A percentile compares a stretch with the other conserved stretches of the same genome.
These are phyloP conservation scores for Letharia lupina DNA, from an alignment of 495 filamentous ascomycete species.

Conservation along the genomic window DNA sequence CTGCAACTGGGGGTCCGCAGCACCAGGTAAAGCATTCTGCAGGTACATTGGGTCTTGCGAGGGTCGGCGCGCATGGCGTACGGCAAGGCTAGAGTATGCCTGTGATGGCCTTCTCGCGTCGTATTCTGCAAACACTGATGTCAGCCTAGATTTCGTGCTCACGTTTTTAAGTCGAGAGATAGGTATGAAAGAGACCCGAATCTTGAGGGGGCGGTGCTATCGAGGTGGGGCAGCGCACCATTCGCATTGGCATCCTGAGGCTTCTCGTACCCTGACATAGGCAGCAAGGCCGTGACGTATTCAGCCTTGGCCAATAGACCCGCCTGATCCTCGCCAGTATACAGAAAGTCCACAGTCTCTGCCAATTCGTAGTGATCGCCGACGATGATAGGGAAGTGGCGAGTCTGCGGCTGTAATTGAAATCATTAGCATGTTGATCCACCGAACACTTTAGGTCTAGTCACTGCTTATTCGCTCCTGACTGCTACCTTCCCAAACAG, in stretches of 20 bases:
- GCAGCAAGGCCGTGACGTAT: constrained; percentile 34
- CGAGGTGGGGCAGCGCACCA: constrained; percentile 31
- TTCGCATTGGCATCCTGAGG: constrained; percentile 34
- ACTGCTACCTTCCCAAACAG: neutral
- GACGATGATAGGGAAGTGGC: constrained; percentile 46
- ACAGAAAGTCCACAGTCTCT: constrained; percentile 42
- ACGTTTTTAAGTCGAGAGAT: neutral
- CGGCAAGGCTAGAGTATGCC: constrained; percentile 21
- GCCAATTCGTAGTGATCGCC: constrained; percentile 47
- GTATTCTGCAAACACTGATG: constrained; percentile 13
- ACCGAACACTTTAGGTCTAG: constrained; percentile 30
- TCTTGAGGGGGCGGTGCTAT: neutral
- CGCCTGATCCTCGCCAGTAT: constrained; percentile 41
- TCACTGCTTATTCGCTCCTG: neutral
- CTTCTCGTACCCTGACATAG: constrained; percentile 48
- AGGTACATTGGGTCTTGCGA: constrained; percentile 41
- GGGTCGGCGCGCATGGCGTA: constrained; percentile 39
- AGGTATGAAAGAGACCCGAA: neutral
- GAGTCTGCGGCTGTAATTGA: constrained; percentile 28
- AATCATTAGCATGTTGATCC: constrained; percentile 13
- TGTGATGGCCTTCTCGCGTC: constrained; percentile 6
- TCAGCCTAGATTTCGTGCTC: constrained; percentile 11
- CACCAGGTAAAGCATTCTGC: constrained; percentile 32
- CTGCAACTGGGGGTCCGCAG: constrained; percentile 39
- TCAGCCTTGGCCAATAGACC: constrained; percentile 48